Conservation (phyloP, 208 protist genomes). For the Leishmania tarentolae region DNA sequence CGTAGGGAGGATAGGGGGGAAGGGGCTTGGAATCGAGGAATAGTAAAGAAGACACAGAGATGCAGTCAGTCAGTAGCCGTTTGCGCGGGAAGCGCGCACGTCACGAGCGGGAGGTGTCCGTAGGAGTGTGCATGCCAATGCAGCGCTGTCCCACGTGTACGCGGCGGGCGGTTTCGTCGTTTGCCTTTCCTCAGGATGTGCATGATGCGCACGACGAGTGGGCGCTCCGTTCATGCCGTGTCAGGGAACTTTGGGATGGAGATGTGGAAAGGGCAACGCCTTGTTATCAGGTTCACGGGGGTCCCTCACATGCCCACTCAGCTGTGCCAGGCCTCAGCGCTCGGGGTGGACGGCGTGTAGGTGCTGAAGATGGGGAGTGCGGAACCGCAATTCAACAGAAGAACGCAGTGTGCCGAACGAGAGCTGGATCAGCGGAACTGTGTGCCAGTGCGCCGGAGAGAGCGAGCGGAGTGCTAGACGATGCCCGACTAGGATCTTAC, state of each 20-base stretch:
- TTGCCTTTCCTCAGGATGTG: no score
- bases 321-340: background rate
- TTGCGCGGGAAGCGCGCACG: no score
- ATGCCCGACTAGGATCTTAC: background rate
- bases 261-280: background rate
- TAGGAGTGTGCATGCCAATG: background rate
- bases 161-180: accelerated
- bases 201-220: no score
- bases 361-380: background rate
- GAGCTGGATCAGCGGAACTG: background rate
- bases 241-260: background rate
- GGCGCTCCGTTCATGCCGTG: no score
- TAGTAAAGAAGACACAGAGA: background rate
- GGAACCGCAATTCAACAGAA: background rate
- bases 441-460: background rate
- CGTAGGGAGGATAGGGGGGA: background rate
- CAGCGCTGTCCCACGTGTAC: background rate
- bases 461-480: background rate
- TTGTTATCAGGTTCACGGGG: background rate
- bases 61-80: no score
- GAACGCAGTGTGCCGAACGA: background rate
- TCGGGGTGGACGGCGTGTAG: background rate
- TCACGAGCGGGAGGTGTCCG: no score
- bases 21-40: no score
- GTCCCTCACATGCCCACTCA: background rate